Conservation (phyloP, 78 protist species). For the Ministeria vibrans region DNA sequence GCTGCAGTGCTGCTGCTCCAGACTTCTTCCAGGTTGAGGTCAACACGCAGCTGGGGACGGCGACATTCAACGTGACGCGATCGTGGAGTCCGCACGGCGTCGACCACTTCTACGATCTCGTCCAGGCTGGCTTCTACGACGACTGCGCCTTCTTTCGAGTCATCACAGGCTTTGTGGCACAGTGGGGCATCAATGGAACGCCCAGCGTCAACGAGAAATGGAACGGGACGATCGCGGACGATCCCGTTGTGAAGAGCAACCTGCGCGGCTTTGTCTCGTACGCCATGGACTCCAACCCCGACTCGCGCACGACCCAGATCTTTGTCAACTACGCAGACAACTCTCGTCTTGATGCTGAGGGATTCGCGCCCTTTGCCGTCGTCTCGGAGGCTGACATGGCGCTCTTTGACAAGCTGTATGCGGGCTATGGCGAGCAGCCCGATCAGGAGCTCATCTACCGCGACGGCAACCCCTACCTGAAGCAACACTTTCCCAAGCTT, state of each 20-base stretch:
- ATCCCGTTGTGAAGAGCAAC: not conserved
- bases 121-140: constrained; percentile 11
- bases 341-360: constrained; percentile 9
- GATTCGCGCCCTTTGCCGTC: constrained; percentile 19
- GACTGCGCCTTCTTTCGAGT: constrained; percentile 14
- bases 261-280: constrained; percentile 6
- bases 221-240: constrained; percentile 14
- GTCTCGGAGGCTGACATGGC: too few relatives aligned
- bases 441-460: not conserved
- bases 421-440: not conserved
- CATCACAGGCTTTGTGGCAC: constrained; percentile 8
- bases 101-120: constrained; percentile 5
- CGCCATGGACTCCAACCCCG: constrained; percentile 13
- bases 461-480: not conserved
- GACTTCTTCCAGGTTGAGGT: too few relatives aligned
- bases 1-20: too few relatives aligned
- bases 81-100: not conserved
- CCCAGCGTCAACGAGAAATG: not conserved
- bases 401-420: too few relatives aligned
- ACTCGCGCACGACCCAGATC: constrained; percentile 17
- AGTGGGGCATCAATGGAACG: constrained; percentile 11
- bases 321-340: constrained; percentile 30
- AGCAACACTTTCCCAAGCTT: not conserved
- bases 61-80: not conserved
- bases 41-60: too few relatives aligned